Conservation (phyloP, 2,329 filamentous ascomycete species). For the Colletotrichum nymphaeae region DNA sequence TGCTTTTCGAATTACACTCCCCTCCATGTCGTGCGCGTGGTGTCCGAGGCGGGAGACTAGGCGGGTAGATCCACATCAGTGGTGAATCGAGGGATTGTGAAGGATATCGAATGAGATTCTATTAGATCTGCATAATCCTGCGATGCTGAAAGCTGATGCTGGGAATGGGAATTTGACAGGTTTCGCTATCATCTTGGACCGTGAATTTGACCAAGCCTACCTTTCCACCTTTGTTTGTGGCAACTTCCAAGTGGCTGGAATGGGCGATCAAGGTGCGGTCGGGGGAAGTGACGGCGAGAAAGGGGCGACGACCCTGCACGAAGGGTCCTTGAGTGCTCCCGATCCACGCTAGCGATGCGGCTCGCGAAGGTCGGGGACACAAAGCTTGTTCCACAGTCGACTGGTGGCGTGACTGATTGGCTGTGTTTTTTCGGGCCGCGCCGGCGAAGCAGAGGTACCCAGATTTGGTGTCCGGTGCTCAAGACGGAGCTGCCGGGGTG, state of each 20-base stretch:
- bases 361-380: constrained; percentile 41
- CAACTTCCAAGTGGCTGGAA: neutral
- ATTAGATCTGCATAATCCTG: neutral
- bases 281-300: neutral
- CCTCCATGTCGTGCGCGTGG: constrained; percentile 13
- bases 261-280: neutral
- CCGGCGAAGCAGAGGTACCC: neutral
- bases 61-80: constrained; percentile 2
- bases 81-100: neutral
- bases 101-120: neutral
- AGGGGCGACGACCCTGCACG: constrained; percentile 5
- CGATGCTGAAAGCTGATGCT: constrained; percentile 11
- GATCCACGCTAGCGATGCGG: constrained; percentile 45
- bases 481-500: neutral
- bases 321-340: constrained; percentile 28
- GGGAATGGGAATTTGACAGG: constrained; percentile 16
- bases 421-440: neutral
- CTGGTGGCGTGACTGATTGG: constrained; percentile 18
- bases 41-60: constrained; percentile 5
- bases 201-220: too few species aligned
- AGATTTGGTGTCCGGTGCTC: neutral
- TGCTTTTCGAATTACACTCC: constrained; percentile 4
- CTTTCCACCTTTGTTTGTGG: neutral
- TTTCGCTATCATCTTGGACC: neutral
- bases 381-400: neutral